Evolutionary conservation across 768 basidiomycete genomes (phyloP).

Genomic region (Leccinum olivaceopallidum): DNA sequence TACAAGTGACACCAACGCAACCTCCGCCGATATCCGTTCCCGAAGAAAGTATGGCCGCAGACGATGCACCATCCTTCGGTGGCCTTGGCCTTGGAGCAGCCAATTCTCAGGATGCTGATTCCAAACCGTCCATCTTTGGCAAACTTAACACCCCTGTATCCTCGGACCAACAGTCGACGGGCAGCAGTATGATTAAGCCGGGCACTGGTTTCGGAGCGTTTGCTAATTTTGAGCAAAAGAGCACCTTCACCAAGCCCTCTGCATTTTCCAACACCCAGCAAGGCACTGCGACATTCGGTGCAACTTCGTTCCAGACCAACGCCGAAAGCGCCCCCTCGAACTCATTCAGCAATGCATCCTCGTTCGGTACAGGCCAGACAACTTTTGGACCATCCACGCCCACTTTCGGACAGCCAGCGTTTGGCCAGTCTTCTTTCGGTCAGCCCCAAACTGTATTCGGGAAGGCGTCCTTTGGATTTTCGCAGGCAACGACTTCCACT

Average conservation of each 20-base stretch:
- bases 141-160: slow-evolving; percentile 15
- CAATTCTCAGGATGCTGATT: slow-evolving; percentile 25
- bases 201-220: slow-evolving; percentile 38
- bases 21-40: slow-evolving; percentile 12
- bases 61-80: slow-evolving; percentile 32
- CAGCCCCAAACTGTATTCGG: slow-evolving; percentile 24
- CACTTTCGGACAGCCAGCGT: slow-evolving; percentile 40
- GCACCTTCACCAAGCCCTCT: not conserved
- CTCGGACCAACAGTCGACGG: slow-evolving; percentile 18
- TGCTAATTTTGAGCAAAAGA: slow-evolving; percentile 13
- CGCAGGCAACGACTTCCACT: slow-evolving; percentile 13
- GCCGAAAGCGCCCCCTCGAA: slow-evolving; percentile 20
- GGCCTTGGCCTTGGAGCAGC: slow-evolving; percentile 33
- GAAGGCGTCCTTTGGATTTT: slow-evolving; percentile 23
- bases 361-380: slow-evolving; percentile 36
- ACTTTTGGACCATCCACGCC: slow-evolving; percentile 30
- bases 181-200: slow-evolving; percentile 31
- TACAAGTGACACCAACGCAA: slow-evolving; percentile 4
- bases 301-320: slow-evolving; percentile 15
- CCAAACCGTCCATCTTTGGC: slow-evolving; percentile 36
- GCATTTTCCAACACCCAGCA: slow-evolving; percentile 22
- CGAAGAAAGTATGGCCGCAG: slow-evolving; percentile 36
- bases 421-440: slow-evolving; percentile 38
- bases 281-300: slow-evolving; percentile 18
- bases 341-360: slow-evolving; percentile 31